A percentile compares a stretch with the other conserved stretches of the same genome.
phyloP scores from a whole-genome alignment of 2,329 filamentous ascomycete species.

The Didymella keratinophila region DNA sequence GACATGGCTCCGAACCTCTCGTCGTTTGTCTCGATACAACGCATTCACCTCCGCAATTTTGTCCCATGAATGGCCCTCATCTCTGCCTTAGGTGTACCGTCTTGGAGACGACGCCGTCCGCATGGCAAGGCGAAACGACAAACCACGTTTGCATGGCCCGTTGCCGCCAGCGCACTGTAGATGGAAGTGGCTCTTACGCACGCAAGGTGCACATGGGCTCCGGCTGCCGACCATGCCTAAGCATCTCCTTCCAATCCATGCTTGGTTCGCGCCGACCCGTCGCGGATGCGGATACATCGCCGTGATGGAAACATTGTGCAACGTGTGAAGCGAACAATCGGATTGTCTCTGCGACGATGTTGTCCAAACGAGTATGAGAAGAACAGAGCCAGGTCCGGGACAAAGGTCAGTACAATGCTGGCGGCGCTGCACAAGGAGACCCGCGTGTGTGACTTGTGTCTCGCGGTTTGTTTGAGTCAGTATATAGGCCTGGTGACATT shows the following conservation, averaged over 20 bases:
- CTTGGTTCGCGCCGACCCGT: neutral
- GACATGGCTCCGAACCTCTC: neutral
- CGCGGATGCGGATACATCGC: constrained; percentile 5
- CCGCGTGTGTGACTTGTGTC: constrained; percentile 1
- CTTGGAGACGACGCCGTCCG: neutral
- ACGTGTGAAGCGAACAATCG: constrained; percentile 9
- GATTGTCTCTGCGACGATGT: constrained; percentile 16
- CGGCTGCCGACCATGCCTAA: neutral
- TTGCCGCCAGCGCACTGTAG: constrained; percentile 1
- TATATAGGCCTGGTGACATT: constrained; percentile 6
- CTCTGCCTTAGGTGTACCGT: neutral
- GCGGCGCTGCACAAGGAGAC: neutral
- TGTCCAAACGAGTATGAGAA: constrained; percentile 17
- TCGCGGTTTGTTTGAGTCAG: constrained; percentile 7
- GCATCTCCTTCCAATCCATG: neutral
- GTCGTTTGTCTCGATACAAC: constrained; percentile 13
- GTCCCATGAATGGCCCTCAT: neutral
- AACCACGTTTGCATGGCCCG: neutral
- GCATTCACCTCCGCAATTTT: neutral
- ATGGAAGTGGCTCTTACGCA: neutral
- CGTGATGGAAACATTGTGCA: constrained; percentile 6
- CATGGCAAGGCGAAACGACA: neutral
- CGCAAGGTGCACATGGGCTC: neutral
- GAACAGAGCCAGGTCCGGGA: neutral
- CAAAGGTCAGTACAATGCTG: constrained; percentile 11